phyloP scores from a whole-genome alignment of 495 filamentous ascomycete species.

The Sordaria brevicollis region DNA sequence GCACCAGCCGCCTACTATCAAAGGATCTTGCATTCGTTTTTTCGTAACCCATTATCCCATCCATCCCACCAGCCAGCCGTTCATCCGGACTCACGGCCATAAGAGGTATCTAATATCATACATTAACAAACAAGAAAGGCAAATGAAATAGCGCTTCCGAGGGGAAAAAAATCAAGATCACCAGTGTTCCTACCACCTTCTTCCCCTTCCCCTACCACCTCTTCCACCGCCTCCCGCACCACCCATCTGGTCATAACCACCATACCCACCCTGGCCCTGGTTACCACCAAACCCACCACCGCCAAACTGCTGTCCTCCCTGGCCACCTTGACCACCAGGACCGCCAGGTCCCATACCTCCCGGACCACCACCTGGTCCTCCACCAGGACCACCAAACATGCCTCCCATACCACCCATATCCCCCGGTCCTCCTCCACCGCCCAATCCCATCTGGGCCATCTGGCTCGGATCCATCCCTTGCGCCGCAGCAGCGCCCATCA shows the following conservation, averaged over 20 bases:
- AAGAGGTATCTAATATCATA: background rate
- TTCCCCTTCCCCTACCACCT: constrained; percentile 32
- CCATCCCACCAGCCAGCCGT: background rate
- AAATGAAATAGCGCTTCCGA: background rate
- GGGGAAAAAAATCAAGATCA: background rate
- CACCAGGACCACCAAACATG: constrained; percentile 39
- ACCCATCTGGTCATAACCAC: constrained; percentile 47
- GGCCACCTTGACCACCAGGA: constrained; percentile 35
- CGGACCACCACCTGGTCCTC: constrained; percentile 30
- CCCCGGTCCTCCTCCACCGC: background rate
- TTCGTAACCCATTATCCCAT: background rate
- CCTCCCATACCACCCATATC: constrained; percentile 27
- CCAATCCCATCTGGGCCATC: constrained; percentile 48
- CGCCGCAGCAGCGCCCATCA: constrained; percentile 49
- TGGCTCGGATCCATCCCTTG: constrained; percentile 67
- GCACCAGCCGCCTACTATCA: background rate
- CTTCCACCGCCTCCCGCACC: constrained; percentile 28
- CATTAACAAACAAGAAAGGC: background rate
- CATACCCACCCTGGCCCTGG: constrained; percentile 41
- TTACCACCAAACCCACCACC: constrained; percentile 38
- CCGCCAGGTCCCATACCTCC: constrained; percentile 27
- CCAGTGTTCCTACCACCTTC: constrained; percentile 16
- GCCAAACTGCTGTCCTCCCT: constrained; percentile 33
- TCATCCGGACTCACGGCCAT: background rate
- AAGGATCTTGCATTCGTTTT: background rate